These are phyloP conservation scores for Salix suchowensis DNA, from an alignment of 345 rosid species.

Conservation along the genomic window DNA sequence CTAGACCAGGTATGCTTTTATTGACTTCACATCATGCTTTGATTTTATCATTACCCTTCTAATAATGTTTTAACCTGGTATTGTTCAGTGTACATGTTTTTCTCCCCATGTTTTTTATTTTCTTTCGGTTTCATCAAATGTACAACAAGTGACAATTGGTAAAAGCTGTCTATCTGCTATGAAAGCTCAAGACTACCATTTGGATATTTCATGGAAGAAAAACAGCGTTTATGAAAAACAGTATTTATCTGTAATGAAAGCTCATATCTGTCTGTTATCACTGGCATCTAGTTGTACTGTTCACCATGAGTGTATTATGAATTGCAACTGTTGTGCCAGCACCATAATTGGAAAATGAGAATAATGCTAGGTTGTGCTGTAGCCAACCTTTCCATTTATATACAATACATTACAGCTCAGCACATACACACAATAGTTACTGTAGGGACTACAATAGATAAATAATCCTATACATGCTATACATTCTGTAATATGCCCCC, in stretches of 20 bases:
- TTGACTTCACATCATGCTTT: background rate
- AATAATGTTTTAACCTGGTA: background rate
- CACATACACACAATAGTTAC: too few species aligned
- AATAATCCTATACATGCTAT: too few species aligned
- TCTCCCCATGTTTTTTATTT: background rate
- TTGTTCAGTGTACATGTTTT: background rate
- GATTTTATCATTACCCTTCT: too few species aligned
- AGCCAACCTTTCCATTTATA: too few species aligned
- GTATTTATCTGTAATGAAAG: too few species aligned
- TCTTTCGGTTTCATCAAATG: background rate
- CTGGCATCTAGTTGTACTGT: too few species aligned
- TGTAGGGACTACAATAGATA: too few species aligned
- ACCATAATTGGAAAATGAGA: background rate
- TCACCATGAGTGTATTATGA: background rate
- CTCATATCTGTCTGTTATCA: background rate
- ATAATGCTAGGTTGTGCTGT: too few species aligned
- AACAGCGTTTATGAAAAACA: too few species aligned
- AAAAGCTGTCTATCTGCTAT: background rate
- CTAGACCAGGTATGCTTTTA: conserved; percentile 65
- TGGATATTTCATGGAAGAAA: background rate
- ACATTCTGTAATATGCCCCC: too few species aligned
- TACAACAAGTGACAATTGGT: background rate
- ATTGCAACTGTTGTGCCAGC: background rate
- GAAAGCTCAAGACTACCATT: background rate
- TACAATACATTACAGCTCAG: too few species aligned